Evolutionary conservation across 2,329 filamentous ascomycete genomes (phyloP), one percentile per base, ranked within the genome.

Genomic region (Neurospora sp.): DNA sequence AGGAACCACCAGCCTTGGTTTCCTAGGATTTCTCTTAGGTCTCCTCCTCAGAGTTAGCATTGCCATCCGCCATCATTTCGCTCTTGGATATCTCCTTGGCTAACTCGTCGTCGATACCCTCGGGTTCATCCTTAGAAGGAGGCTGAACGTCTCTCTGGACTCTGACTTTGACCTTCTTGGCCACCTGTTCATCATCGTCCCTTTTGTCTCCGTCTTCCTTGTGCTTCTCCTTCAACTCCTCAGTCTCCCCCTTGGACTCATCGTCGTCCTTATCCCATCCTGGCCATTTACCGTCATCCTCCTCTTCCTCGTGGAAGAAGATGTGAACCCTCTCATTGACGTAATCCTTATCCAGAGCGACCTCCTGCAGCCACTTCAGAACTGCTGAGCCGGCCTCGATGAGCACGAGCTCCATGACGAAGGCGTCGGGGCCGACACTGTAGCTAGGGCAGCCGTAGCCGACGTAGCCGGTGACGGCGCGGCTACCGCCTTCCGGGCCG

Each of bases 391-490:
- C 74, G 2, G 76, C 75, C 9, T 76, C 74, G n/a, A 90, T 81
- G 68, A 94, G 84, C 72, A 92, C 85, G 43, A 83, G 82, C 78
- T 96, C 92, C 8, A 81, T 81, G 75, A 88, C 83, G 40, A 83
- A 76, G 1, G 79, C 75, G 72, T 91, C 87, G 72, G 91, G 87
- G 3, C 90, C 90, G 1, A 89, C 86, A n/a, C 90, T 90, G 78
- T 90, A 91, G 72, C 89, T 85, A 4, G 91, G 90, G 73, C 87
- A 91, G 5, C 90, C 90, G 62, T 86, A 81, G 11, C 78, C 73
- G 0, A 82, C 81, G 76, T 84, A 81, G 43, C 76, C 74, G 1
- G 73, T 70, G 2, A 80, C 79, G 15, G 78, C 73, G 0, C 79
- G 76, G 73, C 86, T 87, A 10, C 85, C 84, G 1, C 82, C 52